Evolutionary conservation across 176 grass and related monocot genomes (phyloP), one percentile per base, ranked within the genome.

Genomic region (Ensete ventricosum): DNA sequence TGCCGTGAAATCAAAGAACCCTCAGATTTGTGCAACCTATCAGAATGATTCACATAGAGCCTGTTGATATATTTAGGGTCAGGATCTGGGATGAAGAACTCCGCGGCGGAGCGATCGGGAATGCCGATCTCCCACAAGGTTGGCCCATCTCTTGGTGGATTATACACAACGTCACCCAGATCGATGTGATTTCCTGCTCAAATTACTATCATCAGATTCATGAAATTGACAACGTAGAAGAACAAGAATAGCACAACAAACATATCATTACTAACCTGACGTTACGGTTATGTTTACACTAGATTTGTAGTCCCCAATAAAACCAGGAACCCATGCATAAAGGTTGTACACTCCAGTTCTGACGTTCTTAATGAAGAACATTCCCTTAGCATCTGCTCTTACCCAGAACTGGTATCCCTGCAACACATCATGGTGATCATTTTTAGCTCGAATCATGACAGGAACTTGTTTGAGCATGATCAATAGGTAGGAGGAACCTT

Each of bases 321-420:
- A 96, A 75, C 89, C 92, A 1, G 87, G 87, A 80, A 89, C 82
- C 82, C 80, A 92, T 2, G 87, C 89, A 82, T 89, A 96, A 10
- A 96, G 83, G 73, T 88, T 87, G 62, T 96, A 96, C 19, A 81
- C 69, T 27, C 92, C 87, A 25, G 86, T 69, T 77, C 82, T 68
- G 23, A 92, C 83, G 80, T 96, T 96, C 16, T 79, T 80, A 76
- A 96, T 89, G 74, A 53, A 85, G 76, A 96, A 96, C 73, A 86
- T 89, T 12, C 92, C 92, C 60, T 82, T 78, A 55, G 22, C 68
- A 51, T 96, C 82, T 74, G 93, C 85, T 88, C 51, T 87, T 52
- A 69, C 89, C 89, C 93, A 96, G 76, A 96, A 96, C 85, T 96
- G 89, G 67, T 92, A 96, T 67, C 89, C 93, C 93, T 96, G 54